Evolutionary conservation across 23 red algal genomes (phyloP).

Genomic region (Gracilaria gracilis): DNA sequence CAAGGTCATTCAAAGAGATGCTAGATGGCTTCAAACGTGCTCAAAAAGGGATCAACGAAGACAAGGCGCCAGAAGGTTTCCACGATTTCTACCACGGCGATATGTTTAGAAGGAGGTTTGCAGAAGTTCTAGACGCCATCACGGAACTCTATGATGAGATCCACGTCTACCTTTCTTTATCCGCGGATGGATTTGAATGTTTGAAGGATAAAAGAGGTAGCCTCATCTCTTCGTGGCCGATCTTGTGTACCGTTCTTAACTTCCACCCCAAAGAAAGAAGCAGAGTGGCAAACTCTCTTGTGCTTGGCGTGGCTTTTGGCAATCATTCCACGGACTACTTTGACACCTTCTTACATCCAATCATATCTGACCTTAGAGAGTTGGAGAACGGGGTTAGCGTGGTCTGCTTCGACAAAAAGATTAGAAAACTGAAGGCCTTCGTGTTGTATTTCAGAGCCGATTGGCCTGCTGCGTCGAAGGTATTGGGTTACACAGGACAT

Average conservation of each 20-base stretch:
- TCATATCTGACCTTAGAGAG: background rate
- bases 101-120: too few relatives aligned
- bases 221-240: background rate
- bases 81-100: too few relatives aligned
- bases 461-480: constrained; percentile 29
- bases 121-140: too few relatives aligned
- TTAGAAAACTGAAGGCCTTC: background rate
- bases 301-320: background rate
- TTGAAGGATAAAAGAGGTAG: background rate
- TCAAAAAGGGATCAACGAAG: too few relatives aligned
- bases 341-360: too few relatives aligned
- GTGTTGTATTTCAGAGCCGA: constrained; percentile 18
- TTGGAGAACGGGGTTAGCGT: constrained; percentile 8
- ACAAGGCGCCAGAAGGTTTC: too few relatives aligned
- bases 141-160: too few relatives aligned
- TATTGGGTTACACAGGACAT: constrained; percentile 9
- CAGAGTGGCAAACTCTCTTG: background rate
- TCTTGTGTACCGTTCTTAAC: constrained; percentile 13
- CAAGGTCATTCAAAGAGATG: too few relatives aligned
- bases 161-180: background rate
- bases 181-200: constrained; percentile 15
- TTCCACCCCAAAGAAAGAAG: background rate
- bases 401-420: constrained; percentile 1
- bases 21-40: too few relatives aligned
- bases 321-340: too few relatives aligned